Percentiles rank a stretch among this genome's conserved stretches.
These are phyloP conservation scores for Colletotrichum echinochloae DNA, from an alignment of 2,329 filamentous ascomycete genomes.

Conservation along the genomic window DNA sequence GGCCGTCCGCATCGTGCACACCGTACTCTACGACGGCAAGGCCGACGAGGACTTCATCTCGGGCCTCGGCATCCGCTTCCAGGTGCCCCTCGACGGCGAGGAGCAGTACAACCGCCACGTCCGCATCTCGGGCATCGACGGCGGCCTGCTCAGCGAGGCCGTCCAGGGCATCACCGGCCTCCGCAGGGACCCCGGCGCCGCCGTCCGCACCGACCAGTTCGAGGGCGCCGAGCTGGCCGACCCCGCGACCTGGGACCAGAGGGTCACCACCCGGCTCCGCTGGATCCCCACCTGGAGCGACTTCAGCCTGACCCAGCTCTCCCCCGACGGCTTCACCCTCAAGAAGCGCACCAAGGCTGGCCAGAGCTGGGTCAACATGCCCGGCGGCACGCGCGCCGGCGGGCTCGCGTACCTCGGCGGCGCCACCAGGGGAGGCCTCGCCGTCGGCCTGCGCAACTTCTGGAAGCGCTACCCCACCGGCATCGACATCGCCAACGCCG, in stretches of 20 bases:
- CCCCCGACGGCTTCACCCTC: slow-evolving; percentile 69
- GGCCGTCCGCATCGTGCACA: slow-evolving; percentile 66
- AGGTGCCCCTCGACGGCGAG: slow-evolving; percentile 64
- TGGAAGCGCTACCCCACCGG: slow-evolving; percentile 73
- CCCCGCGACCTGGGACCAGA: slow-evolving; percentile 59
- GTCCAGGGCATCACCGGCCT: slow-evolving; percentile 71
- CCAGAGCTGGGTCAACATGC: slow-evolving; percentile 69
- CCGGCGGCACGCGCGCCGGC: slow-evolving; percentile 65
- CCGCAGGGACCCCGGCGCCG: slow-evolving; percentile 63
- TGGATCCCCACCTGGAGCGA: slow-evolving; percentile 72
- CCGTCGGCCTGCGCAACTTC: slow-evolving; percentile 69
- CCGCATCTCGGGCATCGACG: slow-evolving; percentile 65
- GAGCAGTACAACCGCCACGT: slow-evolving; percentile 70
- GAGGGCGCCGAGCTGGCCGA: slow-evolving; percentile 59
- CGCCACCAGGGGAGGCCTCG: slow-evolving; percentile 68
- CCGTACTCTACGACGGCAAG: slow-evolving; percentile 66
- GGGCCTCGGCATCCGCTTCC: slow-evolving; percentile 66
- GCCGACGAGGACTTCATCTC: slow-evolving; percentile 63
- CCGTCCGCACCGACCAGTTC: slow-evolving; percentile 62
- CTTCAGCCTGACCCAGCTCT: slow-evolving; percentile 68
- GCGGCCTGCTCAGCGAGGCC: slow-evolving; percentile 67
- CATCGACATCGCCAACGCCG: slow-evolving; percentile 66
- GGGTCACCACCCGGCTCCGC: slow-evolving; percentile 59
- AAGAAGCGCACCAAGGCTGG: slow-evolving; percentile 70
- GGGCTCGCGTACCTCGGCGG: slow-evolving; percentile 71